Percentiles rank a stretch among this genome's conserved stretches.
Conservation (phyloP, 345 rosid genomes). For the Hirschfeldia incana region DNA sequence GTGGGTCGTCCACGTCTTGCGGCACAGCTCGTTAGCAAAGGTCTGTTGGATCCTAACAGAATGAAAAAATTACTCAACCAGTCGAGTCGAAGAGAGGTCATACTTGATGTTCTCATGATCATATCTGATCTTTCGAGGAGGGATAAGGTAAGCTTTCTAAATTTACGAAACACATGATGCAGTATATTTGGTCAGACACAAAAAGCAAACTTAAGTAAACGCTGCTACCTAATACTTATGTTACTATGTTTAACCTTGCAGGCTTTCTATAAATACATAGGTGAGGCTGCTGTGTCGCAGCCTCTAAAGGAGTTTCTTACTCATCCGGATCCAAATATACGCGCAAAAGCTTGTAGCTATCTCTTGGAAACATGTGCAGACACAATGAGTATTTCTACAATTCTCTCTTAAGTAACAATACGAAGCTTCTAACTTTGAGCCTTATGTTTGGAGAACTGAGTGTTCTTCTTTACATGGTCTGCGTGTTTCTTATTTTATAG, state of each 20-base stretch:
- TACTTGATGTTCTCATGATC: conserved; percentile 81
- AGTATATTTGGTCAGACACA: conserved; percentile 1
- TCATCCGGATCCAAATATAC: conserved; percentile 80
- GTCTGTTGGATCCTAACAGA: conserved; percentile 73
- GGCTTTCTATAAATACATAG: conserved; percentile 86
- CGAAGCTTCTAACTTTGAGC: not conserved
- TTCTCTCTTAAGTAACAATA: conserved; percentile 55
- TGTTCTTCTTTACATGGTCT: conserved; percentile 27
- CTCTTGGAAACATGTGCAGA: conserved; percentile 92
- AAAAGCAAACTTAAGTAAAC: not conserved
- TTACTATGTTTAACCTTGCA: conserved; percentile 35
- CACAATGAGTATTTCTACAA: conserved; percentile 82
- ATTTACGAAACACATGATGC: conserved; percentile 1
- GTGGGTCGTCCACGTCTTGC: conserved; percentile 73
- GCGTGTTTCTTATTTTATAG: conserved; percentile 39
- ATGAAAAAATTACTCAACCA: conserved; percentile 66
- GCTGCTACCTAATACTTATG: conserved; percentile 17
- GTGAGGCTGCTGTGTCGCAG: conserved; percentile 70
- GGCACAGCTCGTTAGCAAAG: conserved; percentile 76
- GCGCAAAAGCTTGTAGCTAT: conserved; percentile 89
- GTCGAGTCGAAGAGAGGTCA: conserved; percentile 77
- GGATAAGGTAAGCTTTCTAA: conserved; percentile 74
- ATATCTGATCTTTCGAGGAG: conserved; percentile 90
- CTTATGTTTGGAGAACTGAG: conserved; percentile 2
- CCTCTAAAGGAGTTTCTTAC: conserved; percentile 62